A percentile compares a stretch with the other conserved stretches of the same genome.
phyloP scores from a whole-genome alignment of 768 basidiomycete genomes.

The Tylopilus rubrobrunneus region DNA sequence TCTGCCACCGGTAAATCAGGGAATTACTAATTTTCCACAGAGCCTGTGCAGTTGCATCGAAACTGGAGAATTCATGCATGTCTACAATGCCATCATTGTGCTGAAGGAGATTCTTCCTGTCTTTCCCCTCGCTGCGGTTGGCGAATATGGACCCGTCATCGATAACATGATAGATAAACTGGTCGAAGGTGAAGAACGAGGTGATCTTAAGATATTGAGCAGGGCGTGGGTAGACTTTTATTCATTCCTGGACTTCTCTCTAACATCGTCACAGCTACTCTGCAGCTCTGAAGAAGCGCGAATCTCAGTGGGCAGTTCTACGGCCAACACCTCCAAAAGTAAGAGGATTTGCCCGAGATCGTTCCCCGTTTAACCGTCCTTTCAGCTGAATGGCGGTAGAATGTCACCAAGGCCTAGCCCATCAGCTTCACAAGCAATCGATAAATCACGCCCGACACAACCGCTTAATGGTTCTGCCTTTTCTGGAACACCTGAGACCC shows the following conservation, averaged over 20 bases:
- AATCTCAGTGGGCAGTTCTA: slow-evolving; percentile 48
- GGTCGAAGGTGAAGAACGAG: slow-evolving; percentile 71
- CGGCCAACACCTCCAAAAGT: slow-evolving; percentile 34
- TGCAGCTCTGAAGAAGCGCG: slow-evolving; percentile 72
- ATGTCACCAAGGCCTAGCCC: slow-evolving; percentile 26
- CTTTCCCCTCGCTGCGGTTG: slow-evolving; percentile 71
- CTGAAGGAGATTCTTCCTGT: slow-evolving; percentile 87
- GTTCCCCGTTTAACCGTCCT: not conserved
- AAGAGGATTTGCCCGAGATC: not conserved
- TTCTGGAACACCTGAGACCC: slow-evolving; percentile 30
- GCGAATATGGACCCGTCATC: slow-evolving; percentile 51
- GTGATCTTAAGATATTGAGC: slow-evolving; percentile 79
- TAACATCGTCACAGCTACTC: slow-evolving; percentile 49
- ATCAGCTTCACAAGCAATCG: slow-evolving; percentile 30
- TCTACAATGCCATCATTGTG: slow-evolving; percentile 94
- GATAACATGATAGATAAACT: slow-evolving; percentile 62
- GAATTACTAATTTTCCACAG: slow-evolving; percentile 36
- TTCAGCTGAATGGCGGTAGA: slow-evolving; percentile 25
- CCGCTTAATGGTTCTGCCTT: slow-evolving; percentile 37
- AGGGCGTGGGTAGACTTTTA: slow-evolving; percentile 51
- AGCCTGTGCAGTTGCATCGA: slow-evolving; percentile 77
- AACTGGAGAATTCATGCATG: slow-evolving; percentile 93
- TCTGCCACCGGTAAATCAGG: not conserved
- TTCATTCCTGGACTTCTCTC: not conserved
- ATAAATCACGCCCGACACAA: slow-evolving; percentile 29